These are phyloP conservation scores for Gryganskiella cystojenkinii DNA, from an alignment of 192 early-diverging fungal genomes.

Conservation along the genomic window DNA sequence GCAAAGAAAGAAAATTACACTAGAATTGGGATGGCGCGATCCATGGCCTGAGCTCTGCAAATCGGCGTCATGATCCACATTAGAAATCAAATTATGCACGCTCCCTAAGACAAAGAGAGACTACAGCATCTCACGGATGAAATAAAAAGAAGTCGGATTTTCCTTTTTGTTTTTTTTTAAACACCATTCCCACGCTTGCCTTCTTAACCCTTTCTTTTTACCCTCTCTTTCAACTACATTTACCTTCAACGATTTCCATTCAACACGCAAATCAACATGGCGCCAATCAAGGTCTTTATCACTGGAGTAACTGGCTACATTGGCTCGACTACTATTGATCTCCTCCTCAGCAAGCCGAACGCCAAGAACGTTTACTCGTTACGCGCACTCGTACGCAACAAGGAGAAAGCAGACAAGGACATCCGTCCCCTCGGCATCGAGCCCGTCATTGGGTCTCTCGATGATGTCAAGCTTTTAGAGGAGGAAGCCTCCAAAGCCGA, in stretches of 20 bases:
- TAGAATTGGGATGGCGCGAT: no score
- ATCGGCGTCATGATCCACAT: no score
- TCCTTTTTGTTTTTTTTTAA: background rate
- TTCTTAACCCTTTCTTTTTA: background rate
- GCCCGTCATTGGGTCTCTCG: constrained; percentile 42
- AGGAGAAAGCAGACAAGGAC: constrained; percentile 19
- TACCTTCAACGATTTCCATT: background rate
- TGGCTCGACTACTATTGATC: constrained; percentile 22
- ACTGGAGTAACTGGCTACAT: constrained; percentile 41
- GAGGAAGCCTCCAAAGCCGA: constrained; percentile 33
- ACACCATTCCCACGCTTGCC: background rate
- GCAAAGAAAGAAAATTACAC: no score
- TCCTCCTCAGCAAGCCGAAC: constrained; percentile 24
- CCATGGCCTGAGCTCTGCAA: no score
- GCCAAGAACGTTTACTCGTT: background rate
- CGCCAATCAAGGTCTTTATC: constrained; percentile 30
- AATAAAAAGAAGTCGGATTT: no score
- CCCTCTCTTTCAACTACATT: background rate
- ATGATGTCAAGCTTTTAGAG: constrained; percentile 10
- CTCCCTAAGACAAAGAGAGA: no score
- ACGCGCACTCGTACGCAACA: constrained; percentile 34
- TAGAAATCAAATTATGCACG: no score
- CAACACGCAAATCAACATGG: constrained; percentile 15
- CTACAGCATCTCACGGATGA: no score
- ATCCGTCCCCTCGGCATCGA: constrained; percentile 31